phyloP scores from a whole-genome alignment of 495 filamentous ascomycete genomes.

The Echria macrotheca region DNA sequence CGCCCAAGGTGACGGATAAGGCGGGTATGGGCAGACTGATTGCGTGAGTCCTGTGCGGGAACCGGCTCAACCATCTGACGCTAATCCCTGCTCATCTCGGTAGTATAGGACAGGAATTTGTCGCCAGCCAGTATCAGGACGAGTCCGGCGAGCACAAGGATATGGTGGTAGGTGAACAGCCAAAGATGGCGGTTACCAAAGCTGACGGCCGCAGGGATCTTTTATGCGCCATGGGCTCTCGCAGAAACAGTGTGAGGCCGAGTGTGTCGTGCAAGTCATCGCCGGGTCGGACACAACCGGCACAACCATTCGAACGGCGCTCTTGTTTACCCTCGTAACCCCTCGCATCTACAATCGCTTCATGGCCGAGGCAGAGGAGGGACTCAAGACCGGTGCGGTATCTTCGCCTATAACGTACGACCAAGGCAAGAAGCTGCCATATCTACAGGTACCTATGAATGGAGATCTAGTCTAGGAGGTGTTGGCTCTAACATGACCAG shows the following conservation, averaged over 20 bases:
- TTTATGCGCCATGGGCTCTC: constrained; percentile 12
- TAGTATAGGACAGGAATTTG: constrained; percentile 9
- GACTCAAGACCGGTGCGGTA: constrained; percentile 22
- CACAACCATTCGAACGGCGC: neutral
- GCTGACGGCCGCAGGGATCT: constrained; percentile 6
- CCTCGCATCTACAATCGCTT: constrained; percentile 45
- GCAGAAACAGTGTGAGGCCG: neutral
- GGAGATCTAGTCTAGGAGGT: too few relatives aligned
- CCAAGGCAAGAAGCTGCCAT: constrained; percentile 37
- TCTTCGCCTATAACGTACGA: constrained; percentile 27
- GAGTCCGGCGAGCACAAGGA: neutral
- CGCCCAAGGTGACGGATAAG: constrained; percentile 10
- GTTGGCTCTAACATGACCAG: constrained; percentile 30
- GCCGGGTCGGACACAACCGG: constrained; percentile 6
- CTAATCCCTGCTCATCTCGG: neutral
- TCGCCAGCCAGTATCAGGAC: constrained; percentile 3
- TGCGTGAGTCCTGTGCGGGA: neutral
- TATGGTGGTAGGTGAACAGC: constrained; percentile 11
- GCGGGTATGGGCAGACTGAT: constrained; percentile 8
- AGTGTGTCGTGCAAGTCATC: constrained; percentile 7
- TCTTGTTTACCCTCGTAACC: neutral
- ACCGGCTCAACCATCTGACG: neutral
- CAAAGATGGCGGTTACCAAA: too few relatives aligned
- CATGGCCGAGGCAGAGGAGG: constrained; percentile 49
- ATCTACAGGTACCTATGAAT: constrained; percentile 34